Base-by-base conservation (phyloP, 768 basidiomycete genomes). In the Terana coerulea region DNA sequence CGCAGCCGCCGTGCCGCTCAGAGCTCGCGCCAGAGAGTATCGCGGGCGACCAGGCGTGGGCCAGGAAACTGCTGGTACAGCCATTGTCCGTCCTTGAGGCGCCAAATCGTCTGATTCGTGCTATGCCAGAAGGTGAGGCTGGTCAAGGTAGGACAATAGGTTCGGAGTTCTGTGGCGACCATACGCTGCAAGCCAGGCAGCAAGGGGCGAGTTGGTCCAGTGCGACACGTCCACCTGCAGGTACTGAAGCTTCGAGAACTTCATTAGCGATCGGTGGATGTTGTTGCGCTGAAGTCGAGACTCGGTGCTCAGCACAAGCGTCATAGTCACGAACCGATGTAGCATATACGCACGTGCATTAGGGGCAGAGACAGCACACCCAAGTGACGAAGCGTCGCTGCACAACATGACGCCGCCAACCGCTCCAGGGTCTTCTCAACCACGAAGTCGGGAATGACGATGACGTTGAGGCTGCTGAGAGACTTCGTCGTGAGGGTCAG, bases 131-230 rank as follows among this genome's bases (percentile, higher is more conserved):
- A 60, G 39, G 65, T 63, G 49, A 75, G 51, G 17, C 53, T 59
- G 36, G 61, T 67, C 25, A 76, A 58, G 24, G 59, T 62, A 4
- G 72, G 67, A 35, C 67, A 63, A 60, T 69, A 75, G 31, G 65
- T 66, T 33, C 65, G 69, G 25, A 73, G 58, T 53, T 76, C 75
- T 24, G 68, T 62, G 46, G 67, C 64, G 56, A 76, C 59, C 55
- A 61, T 57, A 52, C 71, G 45, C 14, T 46, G 71, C 53, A 74
- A 72, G 15, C 59, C 45, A 19, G 54, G 37, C 31, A 64, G 64
- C 34, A 61, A 59, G 10, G 71, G n/a, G 61, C 8, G 58, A 59
- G 14, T 71, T 67, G 14, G 54, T 44, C 73, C 72, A 75, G 28
- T 59, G 55, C 31, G 66, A 57, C 29, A 74, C 49, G 42, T 73